These are phyloP conservation scores for Scenedesmus sp. DNA, from an alignment of 163 green algal species.

Conservation along the genomic window DNA sequence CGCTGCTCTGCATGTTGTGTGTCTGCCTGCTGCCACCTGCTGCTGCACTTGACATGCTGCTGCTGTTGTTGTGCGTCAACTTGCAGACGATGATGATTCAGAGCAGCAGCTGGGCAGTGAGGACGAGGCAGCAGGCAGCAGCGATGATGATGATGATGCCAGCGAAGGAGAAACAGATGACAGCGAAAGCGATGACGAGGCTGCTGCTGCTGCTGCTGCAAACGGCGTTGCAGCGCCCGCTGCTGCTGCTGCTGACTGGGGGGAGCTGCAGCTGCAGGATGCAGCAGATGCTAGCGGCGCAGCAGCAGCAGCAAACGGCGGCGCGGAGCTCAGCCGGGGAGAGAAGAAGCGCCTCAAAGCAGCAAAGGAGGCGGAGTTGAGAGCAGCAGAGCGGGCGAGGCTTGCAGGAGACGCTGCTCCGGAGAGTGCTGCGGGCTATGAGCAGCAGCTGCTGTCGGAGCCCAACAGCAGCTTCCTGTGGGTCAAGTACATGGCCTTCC, in stretches of 20 bases:
- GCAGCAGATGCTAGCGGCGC: background rate
- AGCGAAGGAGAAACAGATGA: background rate
- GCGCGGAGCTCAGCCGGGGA: conserved; percentile 20
- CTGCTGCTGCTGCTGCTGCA: background rate
- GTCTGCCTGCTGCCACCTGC: too few relatives aligned
- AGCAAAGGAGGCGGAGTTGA: conserved; percentile 76
- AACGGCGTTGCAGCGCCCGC: background rate
- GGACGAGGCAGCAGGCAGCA: background rate
- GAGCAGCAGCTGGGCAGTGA: background rate
- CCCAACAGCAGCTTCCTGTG: conserved; percentile 90
- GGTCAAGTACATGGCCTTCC: conserved; percentile 97
- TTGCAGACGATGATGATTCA: background rate
- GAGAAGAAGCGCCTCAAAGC: conserved; percentile 72
- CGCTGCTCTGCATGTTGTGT: too few relatives aligned
- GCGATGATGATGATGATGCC: background rate
- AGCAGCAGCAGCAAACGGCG: conserved; percentile 22
- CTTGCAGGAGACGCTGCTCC: conserved; percentile 65
- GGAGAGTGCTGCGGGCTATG: conserved; percentile 79
- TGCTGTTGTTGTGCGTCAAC: background rate
- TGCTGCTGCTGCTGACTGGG: conserved; percentile 22
- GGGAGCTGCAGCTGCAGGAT: conserved; percentile 35
- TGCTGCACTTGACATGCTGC: too few relatives aligned
- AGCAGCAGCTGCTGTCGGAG: conserved; percentile 83
- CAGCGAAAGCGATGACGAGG: background rate
- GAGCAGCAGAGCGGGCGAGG: conserved; percentile 63